These are phyloP conservation scores for Nemania serpens DNA, from an alignment of 2,329 filamentous ascomycete species.

Conservation along the genomic window DNA sequence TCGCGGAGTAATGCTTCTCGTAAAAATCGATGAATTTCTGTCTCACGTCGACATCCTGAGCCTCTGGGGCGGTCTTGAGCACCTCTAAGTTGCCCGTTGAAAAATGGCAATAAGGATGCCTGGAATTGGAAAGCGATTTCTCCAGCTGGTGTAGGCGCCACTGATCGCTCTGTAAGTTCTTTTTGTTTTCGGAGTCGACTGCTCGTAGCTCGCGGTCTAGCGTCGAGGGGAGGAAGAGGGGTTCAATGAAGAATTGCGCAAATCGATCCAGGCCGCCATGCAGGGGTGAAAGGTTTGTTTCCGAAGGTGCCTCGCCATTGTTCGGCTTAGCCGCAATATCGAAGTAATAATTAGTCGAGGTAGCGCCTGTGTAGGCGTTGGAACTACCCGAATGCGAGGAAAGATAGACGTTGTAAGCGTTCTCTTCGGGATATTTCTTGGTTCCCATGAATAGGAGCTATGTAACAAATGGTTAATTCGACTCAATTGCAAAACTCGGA, in stretches of 20 bases:
- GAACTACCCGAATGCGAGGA: constrained; percentile 88
- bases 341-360: constrained; percentile 97
- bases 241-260: constrained; percentile 90
- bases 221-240: constrained; percentile 82
- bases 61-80: constrained; percentile 80
- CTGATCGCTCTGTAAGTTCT: constrained; percentile 88
- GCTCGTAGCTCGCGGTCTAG: constrained; percentile 85
- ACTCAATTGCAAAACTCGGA: not conserved
- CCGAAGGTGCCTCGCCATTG: constrained; percentile 61
- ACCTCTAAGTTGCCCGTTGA: constrained; percentile 88
- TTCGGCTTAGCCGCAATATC: constrained; percentile 83
- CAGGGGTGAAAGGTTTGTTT: constrained; percentile 63
- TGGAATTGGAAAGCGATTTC: constrained; percentile 84
- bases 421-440: constrained; percentile 94
- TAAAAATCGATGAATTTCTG: constrained; percentile 94
- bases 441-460: constrained; percentile 96
- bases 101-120: constrained; percentile 89
- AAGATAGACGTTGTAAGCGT: constrained; percentile 93
- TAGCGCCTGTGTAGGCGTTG: constrained; percentile 92
- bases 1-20: constrained; percentile 86
- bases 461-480: constrained; percentile 21
- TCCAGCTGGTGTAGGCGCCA: constrained; percentile 89
- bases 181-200: constrained; percentile 96
- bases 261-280: constrained; percentile 88
- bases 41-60: constrained; percentile 79